Conservation (phyloP, 2,329 filamentous ascomycete genomes). For the Talaromyces verruculosus region DNA sequence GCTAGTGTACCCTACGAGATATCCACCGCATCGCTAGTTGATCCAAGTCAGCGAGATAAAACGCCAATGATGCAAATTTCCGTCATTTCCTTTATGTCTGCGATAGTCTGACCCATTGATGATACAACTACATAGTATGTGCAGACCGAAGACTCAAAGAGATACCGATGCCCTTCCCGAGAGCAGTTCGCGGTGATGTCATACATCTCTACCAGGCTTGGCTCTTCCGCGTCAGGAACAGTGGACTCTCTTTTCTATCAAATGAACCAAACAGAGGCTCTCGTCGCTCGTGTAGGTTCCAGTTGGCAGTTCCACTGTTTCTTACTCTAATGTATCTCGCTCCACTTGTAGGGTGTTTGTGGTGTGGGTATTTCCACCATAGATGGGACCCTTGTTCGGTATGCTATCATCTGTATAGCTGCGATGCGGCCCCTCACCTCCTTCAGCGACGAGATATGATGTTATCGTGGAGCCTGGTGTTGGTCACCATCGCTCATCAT, state of each 20-base stretch:
- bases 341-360: neutral
- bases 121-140: too few relatives aligned
- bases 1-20: neutral
- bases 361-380: neutral
- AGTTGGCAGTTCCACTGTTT: slow-evolving; percentile 3
- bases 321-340: neutral
- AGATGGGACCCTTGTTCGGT: neutral
- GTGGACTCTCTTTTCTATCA: slow-evolving; percentile 25
- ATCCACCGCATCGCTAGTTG: neutral
- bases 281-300: neutral
- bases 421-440: neutral
- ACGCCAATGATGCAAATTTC: neutral
- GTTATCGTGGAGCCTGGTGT: slow-evolving; percentile 1
- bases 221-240: slow-evolving; percentile 9
- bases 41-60: neutral
- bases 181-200: slow-evolving; percentile 3
- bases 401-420: neutral
- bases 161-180: neutral
- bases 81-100: neutral
- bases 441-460: slow-evolving; percentile 7
- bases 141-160: neutral
- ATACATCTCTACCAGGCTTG: neutral
- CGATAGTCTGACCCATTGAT: neutral
- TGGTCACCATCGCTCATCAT: neutral
- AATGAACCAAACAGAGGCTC: neutral